Base-by-base conservation (phyloP, 1,139 yeast species). In the Lodderomyces orthopsilosis region DNA sequence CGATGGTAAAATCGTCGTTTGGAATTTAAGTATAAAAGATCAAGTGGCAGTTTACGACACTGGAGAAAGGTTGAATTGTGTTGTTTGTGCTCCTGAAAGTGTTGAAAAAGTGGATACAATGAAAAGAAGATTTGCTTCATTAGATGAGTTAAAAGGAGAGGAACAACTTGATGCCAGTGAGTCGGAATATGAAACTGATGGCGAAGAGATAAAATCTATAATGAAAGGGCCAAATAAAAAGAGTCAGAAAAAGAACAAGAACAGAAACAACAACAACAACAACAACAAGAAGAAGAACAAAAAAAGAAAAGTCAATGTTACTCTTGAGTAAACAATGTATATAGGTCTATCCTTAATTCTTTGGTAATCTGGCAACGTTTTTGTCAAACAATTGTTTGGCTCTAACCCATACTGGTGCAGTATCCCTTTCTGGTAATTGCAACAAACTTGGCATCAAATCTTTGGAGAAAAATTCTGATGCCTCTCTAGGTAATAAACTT, bases 61-160 rank as follows among this genome's bases (percentile, higher is more conserved):
- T 21, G 95, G 95, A n/a, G 97, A 93, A 65, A 76, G 98, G 57
- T 75, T 93, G 50, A 93, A 89, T 62, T 91, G 96, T 66, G 83
- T 90, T 14, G 78, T 83, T 12, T 77, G 86, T 22, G 83, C 93
- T 40, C 79, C 87, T 22, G 98, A 93, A 57, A 64, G 74, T 14
- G 77, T 93, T 39, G 98, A 93, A 61, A 83, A 84, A 60, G 62
- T 75, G 24, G 80, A 74, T 8, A 78, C 87, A 14, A 81, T 86
- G 85, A 84, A 81, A 65, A 83, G 85, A 63, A 75, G 88, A 54
- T 65, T 61, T 49, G 71, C 68, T 39, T 72, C 74, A 5, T 44
- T 62, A 9, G 74, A 66, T 35, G 62, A 58, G 34, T 52, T 54
- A 42, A 53, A 51, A 30, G 34, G 34, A 9, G 19, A 30, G 15